Conservation (phyloP, 2,329 filamentous ascomycete species). For the Fonsecaea erecta region DNA sequence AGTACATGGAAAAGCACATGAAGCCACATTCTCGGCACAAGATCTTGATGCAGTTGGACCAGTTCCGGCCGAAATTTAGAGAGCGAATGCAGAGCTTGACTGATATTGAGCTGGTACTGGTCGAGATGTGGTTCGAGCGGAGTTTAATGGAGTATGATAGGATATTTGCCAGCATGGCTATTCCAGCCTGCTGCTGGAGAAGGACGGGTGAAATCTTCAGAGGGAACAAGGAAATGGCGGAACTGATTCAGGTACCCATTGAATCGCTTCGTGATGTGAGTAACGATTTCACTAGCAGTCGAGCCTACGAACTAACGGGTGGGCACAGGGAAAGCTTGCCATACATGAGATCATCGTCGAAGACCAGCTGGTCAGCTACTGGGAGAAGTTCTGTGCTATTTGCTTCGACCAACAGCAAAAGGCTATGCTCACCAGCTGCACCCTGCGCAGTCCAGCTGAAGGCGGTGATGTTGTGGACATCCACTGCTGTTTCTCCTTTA, state of each 20-base stretch:
- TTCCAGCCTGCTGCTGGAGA: constrained; percentile 96
- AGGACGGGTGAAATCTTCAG: constrained; percentile 96
- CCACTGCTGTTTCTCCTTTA: constrained; percentile 96
- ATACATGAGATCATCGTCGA: constrained; percentile 96
- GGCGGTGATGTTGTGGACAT: constrained; percentile 73
- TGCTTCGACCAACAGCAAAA: constrained; percentile 95
- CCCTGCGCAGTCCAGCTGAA: constrained; percentile 78
- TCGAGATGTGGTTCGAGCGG: constrained; percentile 99
- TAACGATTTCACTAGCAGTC: constrained; percentile 33
- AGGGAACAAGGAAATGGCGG: constrained; percentile 98
- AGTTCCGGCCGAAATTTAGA: constrained; percentile 92
- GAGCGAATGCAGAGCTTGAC: constrained; percentile 92
- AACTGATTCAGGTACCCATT: constrained; percentile 90
- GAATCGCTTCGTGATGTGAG: constrained; percentile 87
- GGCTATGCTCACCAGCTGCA: constrained; percentile 91
- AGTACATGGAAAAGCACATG: constrained; percentile 90
- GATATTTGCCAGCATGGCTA: constrained; percentile 98
- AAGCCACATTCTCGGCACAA: constrained; percentile 82
- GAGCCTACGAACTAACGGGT: constrained; percentile 4
- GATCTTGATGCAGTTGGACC: constrained; percentile 87
- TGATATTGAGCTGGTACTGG: constrained; percentile 89
- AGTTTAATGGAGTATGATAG: constrained; percentile 97
- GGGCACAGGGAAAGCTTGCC: constrained; percentile 79
- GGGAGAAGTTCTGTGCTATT: constrained; percentile 98
- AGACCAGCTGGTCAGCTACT: constrained; percentile 93